Conservation (phyloP, 163 green algal species). For the Scenedesmus sp. region DNA sequence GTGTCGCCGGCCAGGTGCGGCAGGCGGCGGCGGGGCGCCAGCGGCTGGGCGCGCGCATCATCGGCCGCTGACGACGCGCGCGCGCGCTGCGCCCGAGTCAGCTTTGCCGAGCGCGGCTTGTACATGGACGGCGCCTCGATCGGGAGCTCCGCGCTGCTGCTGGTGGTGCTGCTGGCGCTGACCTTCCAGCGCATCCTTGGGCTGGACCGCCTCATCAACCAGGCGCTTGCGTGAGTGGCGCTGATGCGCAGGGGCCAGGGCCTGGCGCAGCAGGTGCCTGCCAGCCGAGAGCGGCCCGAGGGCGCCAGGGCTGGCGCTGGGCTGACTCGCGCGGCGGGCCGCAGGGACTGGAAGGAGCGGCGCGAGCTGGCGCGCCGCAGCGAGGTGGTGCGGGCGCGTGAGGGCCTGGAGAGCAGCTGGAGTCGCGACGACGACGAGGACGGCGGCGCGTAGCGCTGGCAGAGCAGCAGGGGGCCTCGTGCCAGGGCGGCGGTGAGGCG, state of each 20-base stretch:
- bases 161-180: conserved; percentile 40
- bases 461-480: no score
- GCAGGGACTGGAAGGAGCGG: conserved; percentile 35
- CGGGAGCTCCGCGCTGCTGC: conserved; percentile 32
- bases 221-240: neutral
- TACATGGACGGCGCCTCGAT: conserved; percentile 35
- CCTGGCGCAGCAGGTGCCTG: no score
- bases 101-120: conserved; percentile 34
- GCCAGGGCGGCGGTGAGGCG: no score
- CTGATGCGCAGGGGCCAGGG: neutral
- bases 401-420: no score
- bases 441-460: no score
- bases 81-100: neutral
- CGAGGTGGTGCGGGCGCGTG: conserved; percentile 4
- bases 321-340: neutral
- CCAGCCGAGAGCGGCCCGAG: no score
- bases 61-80: neutral
- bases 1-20: conserved; percentile 39
- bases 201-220: conserved; percentile 38
- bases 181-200: conserved; percentile 48
- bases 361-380: neutral
- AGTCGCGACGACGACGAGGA: no score
- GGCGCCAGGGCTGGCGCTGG: no score
- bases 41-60: neutral
- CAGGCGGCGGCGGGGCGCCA: no score